Evolutionary conservation across 208 protist genomes (phyloP), one percentile per base, ranked within the genome.

Genomic region (Phytomonas francai): DNA sequence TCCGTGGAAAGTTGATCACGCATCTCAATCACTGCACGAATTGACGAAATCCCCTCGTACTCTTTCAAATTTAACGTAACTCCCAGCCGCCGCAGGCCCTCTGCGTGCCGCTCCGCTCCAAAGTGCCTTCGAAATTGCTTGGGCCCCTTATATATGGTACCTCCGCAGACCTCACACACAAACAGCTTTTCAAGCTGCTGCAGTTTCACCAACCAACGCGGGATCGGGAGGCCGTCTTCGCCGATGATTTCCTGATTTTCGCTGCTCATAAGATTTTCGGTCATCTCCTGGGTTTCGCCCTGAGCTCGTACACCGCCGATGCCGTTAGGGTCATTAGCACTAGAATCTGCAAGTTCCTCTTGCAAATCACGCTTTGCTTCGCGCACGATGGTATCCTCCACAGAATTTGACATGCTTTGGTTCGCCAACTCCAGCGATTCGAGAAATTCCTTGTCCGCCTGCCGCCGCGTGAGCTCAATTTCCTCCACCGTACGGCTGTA

Each of bases 71-170:
- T 70, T 64, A 86, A 64, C 49, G 78, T 88, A 5, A 95, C 82
- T 31, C 88, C 85, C 19, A 95, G 69, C 0, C 82, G 79, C 22
- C 87, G 85, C 34, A 95, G 80, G 32, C 90, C 90, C 64, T 92
- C 85, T 16, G 85, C 77, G 69, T 95, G 90, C 0, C 87, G 83
- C 64, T 95, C 87, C 8, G 77, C 78, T 0, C 83, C 87, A 71
- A 95, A 95, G 76, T 95, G 90, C 65, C 93, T 85, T 54, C 80
- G 82, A 56, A 92, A 95, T n/a, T 83, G 72, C 65, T 93, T 91
- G 27, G 87, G 90, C 0, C 90, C 90, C 27, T 88, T 76, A 75
- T 92, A 95, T 5, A 95, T 77, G 11, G 84, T 89, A n/a, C 87
- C 87, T 58, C 90, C 90, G 70, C 90, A 95, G 6, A 95, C 84